These are phyloP conservation scores for Vachellia collinsii DNA, from an alignment of 306 rosid genomes.

Conservation along the genomic window DNA sequence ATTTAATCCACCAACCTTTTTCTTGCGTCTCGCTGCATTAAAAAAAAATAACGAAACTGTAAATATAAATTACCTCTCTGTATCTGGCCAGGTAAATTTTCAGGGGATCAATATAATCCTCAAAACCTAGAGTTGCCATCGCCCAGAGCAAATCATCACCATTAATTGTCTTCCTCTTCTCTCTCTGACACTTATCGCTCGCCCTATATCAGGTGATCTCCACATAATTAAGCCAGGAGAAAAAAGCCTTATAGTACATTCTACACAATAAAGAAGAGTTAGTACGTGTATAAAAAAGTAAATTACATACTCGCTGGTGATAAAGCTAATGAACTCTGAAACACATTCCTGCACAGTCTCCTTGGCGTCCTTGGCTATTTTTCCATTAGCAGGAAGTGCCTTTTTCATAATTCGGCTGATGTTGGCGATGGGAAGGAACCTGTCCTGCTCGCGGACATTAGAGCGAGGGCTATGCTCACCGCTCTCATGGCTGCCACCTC, in stretches of 20 bases:
- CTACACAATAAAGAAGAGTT: neutral
- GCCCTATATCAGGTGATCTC: constrained; percentile 55
- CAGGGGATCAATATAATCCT: constrained; percentile 85
- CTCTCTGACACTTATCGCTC: constrained; percentile 90
- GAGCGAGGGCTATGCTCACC: constrained; percentile 82
- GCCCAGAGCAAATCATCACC: constrained; percentile 97
- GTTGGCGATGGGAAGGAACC: constrained; percentile 78
- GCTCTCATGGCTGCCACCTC: constrained; percentile 72
- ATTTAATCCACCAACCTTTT: neutral
- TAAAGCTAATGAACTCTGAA: constrained; percentile 88
- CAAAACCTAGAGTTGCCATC: constrained; percentile 83
- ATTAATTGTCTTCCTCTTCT: constrained; percentile 87
- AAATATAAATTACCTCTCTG: constrained; percentile 59
- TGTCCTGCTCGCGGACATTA: constrained; percentile 72
- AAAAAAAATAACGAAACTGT: neutral
- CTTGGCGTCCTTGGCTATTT: constrained; percentile 89
- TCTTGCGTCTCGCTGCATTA: neutral
- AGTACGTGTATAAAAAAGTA: neutral
- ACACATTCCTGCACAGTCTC: constrained; percentile 92
- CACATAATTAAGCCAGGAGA: constrained; percentile 10
- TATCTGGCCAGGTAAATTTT: constrained; percentile 68
- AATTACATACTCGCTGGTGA: constrained; percentile 77
- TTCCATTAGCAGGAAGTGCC: constrained; percentile 88
- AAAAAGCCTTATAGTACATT: neutral
- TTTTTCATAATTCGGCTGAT: constrained; percentile 91